Conservation (phyloP, 2,329 filamentous ascomycete species). For the Arthrobotrys iridis region DNA sequence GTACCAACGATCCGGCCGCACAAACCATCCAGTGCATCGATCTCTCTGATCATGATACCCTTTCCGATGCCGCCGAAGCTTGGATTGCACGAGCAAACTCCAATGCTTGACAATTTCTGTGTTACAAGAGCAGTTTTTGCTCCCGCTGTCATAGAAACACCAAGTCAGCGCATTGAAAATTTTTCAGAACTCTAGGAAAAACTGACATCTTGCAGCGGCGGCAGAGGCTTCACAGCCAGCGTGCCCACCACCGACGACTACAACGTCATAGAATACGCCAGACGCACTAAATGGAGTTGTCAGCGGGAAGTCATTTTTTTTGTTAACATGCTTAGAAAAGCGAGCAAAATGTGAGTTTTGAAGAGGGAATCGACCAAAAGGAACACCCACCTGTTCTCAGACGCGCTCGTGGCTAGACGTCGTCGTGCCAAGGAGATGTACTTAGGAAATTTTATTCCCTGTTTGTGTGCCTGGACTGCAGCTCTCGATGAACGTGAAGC, state of each 20-base stretch:
- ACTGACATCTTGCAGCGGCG: slow-evolving; percentile 75
- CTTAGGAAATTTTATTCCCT: background rate
- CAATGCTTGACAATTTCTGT: slow-evolving; percentile 85
- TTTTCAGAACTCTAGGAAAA: background rate
- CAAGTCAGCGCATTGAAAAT: slow-evolving; percentile 6
- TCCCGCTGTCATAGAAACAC: slow-evolving; percentile 67
- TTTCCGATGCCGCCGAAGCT: slow-evolving; percentile 99
- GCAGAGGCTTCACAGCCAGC: slow-evolving; percentile 93
- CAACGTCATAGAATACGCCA: slow-evolving; percentile 75
- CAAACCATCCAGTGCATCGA: slow-evolving; percentile 92
- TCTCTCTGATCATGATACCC: slow-evolving; percentile 92
- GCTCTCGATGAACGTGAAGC: slow-evolving; percentile 24
- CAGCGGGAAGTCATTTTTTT: background rate
- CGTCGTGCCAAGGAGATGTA: slow-evolving; percentile 9
- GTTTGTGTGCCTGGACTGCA: slow-evolving; percentile 5
- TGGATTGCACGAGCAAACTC: slow-evolving; percentile 95
- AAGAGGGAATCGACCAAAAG: background rate
- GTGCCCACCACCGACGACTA: slow-evolving; percentile 95
- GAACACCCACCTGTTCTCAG: slow-evolving; percentile 34
- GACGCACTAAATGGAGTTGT: slow-evolving; percentile 16
- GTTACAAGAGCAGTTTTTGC: slow-evolving; percentile 90
- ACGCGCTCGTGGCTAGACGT: slow-evolving; percentile 37
- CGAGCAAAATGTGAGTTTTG: background rate
- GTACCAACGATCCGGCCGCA: slow-evolving; percentile 73
- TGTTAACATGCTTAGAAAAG: background rate